phyloP scores from a whole-genome alignment of 768 basidiomycete species.

The Neoboletus magnificus region DNA sequence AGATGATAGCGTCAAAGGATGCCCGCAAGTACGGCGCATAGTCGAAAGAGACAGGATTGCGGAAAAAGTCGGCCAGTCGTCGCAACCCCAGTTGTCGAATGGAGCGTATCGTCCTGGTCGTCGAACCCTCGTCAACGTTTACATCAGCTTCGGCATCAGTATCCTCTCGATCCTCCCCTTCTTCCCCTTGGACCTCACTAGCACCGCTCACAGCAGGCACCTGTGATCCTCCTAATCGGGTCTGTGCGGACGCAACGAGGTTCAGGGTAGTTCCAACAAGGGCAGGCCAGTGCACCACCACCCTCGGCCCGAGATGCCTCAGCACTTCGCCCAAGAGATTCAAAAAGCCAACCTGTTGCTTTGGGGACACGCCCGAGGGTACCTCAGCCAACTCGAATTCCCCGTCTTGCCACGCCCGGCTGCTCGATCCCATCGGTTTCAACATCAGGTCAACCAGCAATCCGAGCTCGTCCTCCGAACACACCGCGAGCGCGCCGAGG shows the following conservation, averaged over 20 bases:
- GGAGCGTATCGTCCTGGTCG: conserved; percentile 48
- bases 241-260: conserved; percentile 64
- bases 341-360: conserved; percentile 82
- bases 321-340: conserved; percentile 81
- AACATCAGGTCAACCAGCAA: conserved; percentile 88
- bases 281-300: conserved; percentile 68
- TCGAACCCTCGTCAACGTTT: conserved; percentile 28
- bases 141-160: conserved; percentile 35
- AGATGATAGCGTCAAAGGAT: conserved; percentile 70
- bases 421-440: conserved; percentile 52
- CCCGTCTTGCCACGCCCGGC: conserved; percentile 20
- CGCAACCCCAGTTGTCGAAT: conserved; percentile 84
- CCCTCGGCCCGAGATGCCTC: conserved; percentile 72
- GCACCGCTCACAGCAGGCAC: conserved; percentile 17
- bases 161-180: conserved; percentile 37
- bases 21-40: conserved; percentile 66
- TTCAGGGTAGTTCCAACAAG: conserved; percentile 68
- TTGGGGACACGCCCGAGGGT: conserved; percentile 39
- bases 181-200: conserved; percentile 28
- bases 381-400: conserved; percentile 32
- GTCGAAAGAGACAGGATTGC: conserved; percentile 67
- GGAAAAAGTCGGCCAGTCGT: conserved; percentile 86
- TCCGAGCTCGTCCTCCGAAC: conserved; percentile 67
- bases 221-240: conserved; percentile 38
- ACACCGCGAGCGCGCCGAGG: conserved; percentile 64